Conservation (phyloP, 306 rosid species). For the Cucumis hystrix region DNA sequence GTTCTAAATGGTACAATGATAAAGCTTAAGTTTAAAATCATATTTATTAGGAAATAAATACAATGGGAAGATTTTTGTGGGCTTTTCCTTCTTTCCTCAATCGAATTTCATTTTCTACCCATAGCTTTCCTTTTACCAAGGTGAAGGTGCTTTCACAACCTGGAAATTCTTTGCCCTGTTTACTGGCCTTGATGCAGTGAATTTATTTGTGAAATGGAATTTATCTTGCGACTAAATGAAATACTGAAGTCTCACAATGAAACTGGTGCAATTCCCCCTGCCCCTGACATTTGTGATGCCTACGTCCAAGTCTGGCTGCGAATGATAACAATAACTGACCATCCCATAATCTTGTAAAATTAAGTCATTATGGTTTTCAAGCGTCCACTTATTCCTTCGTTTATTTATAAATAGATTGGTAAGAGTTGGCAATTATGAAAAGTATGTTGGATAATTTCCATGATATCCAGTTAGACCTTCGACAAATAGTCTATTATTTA, state of each 20-base stretch:
- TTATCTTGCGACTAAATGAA: neutral
- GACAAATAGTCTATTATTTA: neutral
- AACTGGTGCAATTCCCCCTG: neutral
- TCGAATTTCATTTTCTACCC: neutral
- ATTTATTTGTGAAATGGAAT: neutral
- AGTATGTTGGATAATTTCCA: neutral
- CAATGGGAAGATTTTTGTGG: neutral
- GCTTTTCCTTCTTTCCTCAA: neutral
- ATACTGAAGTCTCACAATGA: neutral
- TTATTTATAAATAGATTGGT: neutral
- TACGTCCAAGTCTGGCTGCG: neutral
- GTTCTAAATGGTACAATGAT: neutral
- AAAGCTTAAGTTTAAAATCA: neutral
- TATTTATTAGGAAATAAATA: neutral
- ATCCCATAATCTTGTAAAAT: neutral
- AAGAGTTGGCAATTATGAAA: neutral
- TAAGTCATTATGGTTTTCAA: neutral
- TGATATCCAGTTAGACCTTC: neutral
- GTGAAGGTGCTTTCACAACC: neutral
- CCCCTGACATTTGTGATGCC: neutral
- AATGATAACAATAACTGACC: neutral
- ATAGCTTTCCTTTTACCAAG: neutral
- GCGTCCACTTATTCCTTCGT: neutral
- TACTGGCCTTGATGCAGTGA: neutral
- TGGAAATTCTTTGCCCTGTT: neutral